Base-by-base conservation (phyloP, 768 basidiomycete genomes). In the Mycena alexandri region DNA sequence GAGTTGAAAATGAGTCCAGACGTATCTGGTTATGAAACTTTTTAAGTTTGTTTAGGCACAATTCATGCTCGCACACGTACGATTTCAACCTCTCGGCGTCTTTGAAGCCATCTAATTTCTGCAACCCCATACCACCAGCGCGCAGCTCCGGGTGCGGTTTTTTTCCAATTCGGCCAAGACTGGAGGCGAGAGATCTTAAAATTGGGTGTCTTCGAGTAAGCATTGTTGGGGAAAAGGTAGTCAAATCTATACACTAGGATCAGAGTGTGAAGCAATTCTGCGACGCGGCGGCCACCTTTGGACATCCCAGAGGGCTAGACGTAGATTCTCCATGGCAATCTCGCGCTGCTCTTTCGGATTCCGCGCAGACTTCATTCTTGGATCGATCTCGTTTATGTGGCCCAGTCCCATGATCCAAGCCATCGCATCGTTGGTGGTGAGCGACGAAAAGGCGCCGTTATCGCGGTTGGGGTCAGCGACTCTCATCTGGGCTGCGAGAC, bases 371-470 rank as follows among this genome's bases (percentile, higher is more conserved):
- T 33, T 63, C 61, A 68, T 62, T 4, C 25, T 51, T 16, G 57
- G 63, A 51, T 63, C 62, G 19, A 63, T 51, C 47, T 48, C 64
- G 16, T 61, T 52, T 52, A 61, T 57, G 8, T 51, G 42, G 4
- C 71, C 70, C 36, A 72, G 17, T 13, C 21, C 46, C 59, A 61
- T 61, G 13, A 72, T 52, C 71, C 71, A 72, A 29, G 51, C 33
- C 51, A 70, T 54, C 7, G 55, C 47, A 25, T 73, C 72, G 43
- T 56, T 56, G 10, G 62, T 63, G 17, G 55, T 73, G 36, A 72
- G 46, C 25, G 71, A 65, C n/a, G 59, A 62, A 44, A 73, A 73
- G 21, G 68, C 71, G 34, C 72, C 71, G 43, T 70, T 67, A 50
- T 72, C 70, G 34, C 52, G 54, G 33, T 41, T 46, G 21, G 68